Evolutionary conservation across 805 yeast genomes (phyloP).

Genomic region (Vanderwaltozyma tropicalis): DNA sequence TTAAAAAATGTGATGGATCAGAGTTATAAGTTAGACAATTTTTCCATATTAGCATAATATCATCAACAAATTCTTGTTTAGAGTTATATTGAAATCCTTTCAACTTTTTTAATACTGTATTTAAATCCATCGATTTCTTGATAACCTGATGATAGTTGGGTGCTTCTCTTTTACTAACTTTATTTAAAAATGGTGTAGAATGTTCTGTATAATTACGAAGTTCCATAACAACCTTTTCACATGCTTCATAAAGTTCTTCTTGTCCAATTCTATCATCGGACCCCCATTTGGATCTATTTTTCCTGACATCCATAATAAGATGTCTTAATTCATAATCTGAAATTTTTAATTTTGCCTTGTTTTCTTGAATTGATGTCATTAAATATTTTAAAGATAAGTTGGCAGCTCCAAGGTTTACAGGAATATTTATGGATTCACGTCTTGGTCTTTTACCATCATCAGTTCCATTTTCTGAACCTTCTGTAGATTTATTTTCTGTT

Average conservation of each 20-base stretch:
- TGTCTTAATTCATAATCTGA: conserved; percentile 78
- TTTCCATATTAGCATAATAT: conserved; percentile 88
- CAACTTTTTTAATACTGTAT: conserved; percentile 85
- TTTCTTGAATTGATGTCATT: conserved; percentile 63
- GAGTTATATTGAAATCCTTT: conserved; percentile 72
- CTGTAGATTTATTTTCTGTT: conserved; percentile 17
- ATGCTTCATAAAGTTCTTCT: conserved; percentile 94
- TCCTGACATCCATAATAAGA: conserved; percentile 83
- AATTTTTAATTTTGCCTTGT: conserved; percentile 62
- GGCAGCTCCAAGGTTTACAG: conserved; percentile 58
- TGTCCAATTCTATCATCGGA: conserved; percentile 92
- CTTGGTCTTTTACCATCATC: conserved; percentile 17
- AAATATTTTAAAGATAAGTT: conserved; percentile 71
- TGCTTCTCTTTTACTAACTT: conserved; percentile 96
- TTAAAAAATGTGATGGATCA: conserved; percentile 83
- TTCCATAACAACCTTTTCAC: conserved; percentile 89
- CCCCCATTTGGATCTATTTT: conserved; percentile 96
- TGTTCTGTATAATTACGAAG: conserved; percentile 89
- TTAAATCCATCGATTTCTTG: conserved; percentile 91
- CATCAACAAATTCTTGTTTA: conserved; percentile 88
- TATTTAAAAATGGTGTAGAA: conserved; percentile 88
- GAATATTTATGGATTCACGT: conserved; percentile 15
- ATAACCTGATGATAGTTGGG: conserved; percentile 89
- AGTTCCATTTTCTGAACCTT: conserved; percentile 20
- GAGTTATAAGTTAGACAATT: conserved; percentile 89